These are phyloP conservation scores for Aureobasidium mangrovei DNA, from an alignment of 2,329 filamentous ascomycete species.

Conservation along the genomic window DNA sequence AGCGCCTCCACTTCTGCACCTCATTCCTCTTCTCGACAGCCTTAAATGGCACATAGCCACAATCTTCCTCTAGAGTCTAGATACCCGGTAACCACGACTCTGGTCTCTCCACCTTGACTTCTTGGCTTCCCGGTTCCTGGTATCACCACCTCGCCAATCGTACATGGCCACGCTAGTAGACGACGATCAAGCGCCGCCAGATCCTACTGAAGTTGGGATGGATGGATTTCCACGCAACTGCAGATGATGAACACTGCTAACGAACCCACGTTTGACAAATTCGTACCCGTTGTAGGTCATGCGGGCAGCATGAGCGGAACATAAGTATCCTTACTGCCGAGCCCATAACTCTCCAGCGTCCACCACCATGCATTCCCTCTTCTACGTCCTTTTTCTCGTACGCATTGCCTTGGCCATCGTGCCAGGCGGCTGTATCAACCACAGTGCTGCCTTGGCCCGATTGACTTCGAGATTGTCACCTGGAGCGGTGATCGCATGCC, in stretches of 20 bases:
- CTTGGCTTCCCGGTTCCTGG: not conserved
- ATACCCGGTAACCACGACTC: too few species aligned
- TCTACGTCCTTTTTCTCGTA: not conserved
- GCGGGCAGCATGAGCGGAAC: not conserved
- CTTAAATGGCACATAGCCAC: too few species aligned
- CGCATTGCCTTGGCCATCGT: not conserved
- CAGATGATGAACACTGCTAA: not conserved
- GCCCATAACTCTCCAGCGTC: not conserved
- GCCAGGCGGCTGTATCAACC: conserved; percentile 14
- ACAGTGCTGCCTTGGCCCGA: conserved; percentile 10
- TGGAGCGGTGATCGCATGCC: conserved; percentile 13
- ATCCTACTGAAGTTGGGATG: not conserved
- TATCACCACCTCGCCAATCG: not conserved
- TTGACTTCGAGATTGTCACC: conserved; percentile 9
- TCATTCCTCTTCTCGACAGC: too few species aligned
- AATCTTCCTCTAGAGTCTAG: too few species aligned
- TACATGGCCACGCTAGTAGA: not conserved
- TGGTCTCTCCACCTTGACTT: too few species aligned
- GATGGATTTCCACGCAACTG: not conserved
- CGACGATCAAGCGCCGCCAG: not conserved
- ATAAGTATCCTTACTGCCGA: not conserved
- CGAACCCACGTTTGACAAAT: not conserved
- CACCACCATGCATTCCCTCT: not conserved
- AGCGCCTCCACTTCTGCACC: too few species aligned
- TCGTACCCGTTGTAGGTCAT: not conserved